Percentiles rank a stretch among this genome's conserved stretches.
Conservation (phyloP, 2,329 filamentous ascomycete genomes). For the Cladosporium velox region DNA sequence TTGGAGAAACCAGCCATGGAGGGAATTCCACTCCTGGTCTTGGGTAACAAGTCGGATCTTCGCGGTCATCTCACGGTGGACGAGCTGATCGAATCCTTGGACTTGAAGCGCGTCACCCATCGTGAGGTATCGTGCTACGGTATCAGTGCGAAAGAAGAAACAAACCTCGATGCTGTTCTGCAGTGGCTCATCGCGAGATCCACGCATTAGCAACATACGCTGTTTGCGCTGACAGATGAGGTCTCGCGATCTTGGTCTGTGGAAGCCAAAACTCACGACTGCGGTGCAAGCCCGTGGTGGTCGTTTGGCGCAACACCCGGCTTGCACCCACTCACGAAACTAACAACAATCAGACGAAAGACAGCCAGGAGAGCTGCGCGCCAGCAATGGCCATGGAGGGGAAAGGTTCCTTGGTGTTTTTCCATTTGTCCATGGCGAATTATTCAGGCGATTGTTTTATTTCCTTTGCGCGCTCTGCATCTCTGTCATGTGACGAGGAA, state of each 20-base stretch:
- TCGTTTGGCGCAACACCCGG: not conserved
- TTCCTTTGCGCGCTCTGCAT: conserved; percentile 6
- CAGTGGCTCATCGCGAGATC: conserved; percentile 94
- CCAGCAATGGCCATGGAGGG: conserved; percentile 38
- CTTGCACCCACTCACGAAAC: not conserved
- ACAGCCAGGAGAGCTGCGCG: conserved; percentile 35
- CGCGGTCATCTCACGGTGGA: conserved; percentile 89
- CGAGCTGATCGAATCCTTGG: conserved; percentile 88
- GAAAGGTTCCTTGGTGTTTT: conserved; percentile 6
- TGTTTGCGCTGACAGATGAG: not conserved
- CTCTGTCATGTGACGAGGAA: conserved; percentile 19
- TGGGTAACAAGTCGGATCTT: conserved; percentile 97
- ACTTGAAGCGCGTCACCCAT: conserved; percentile 83
- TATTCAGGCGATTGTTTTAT: not conserved
- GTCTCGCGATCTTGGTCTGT: not conserved
- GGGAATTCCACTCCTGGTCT: conserved; percentile 87
- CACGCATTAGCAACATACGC: conserved; percentile 57
- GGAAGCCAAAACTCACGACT: conserved; percentile 15
- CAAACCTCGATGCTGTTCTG: conserved; percentile 93
- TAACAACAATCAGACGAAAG: conserved; percentile 23
- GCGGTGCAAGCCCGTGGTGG: not conserved
- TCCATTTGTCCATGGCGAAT: not conserved
- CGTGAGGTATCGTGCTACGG: conserved; percentile 98
- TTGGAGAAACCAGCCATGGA: conserved; percentile 81
- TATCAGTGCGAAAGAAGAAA: conserved; percentile 98